phyloP scores from a whole-genome alignment of 495 filamentous ascomycete species.

The Neurospora terricola region DNA sequence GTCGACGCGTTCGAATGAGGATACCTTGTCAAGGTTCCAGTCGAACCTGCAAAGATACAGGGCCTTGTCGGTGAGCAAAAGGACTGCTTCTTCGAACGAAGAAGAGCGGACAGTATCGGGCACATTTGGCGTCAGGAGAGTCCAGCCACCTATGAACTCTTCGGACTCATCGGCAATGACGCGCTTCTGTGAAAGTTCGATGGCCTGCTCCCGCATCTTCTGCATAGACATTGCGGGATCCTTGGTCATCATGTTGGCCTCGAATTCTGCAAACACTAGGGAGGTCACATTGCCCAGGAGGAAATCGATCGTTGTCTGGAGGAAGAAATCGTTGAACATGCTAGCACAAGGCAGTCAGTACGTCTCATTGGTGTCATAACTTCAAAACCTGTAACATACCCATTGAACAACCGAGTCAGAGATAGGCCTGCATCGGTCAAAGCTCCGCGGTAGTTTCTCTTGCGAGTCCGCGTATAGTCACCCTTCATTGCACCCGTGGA shows the following conservation, averaged over 20 bases:
- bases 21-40: conserved; percentile 86
- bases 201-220: conserved; percentile 75
- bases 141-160: conserved; percentile 80
- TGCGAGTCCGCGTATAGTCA: conserved; percentile 84
- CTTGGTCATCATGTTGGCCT: conserved; percentile 73
- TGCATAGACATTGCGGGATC: conserved; percentile 81
- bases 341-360: conserved; percentile 45
- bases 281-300: conserved; percentile 80
- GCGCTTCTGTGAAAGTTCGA: conserved; percentile 74
- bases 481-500: conserved; percentile 91
- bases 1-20: conserved; percentile 78
- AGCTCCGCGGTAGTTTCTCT: conserved; percentile 84
- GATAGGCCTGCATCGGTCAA: conserved; percentile 89
- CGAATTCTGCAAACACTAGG: conserved; percentile 82
- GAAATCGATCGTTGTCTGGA: conserved; percentile 88
- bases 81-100: conserved; percentile 74
- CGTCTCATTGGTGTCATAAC: not conserved
- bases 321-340: conserved; percentile 93
- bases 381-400: conserved; percentile 22
- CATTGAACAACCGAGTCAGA: conserved; percentile 58
- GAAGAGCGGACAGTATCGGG: conserved; percentile 58
- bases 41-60: conserved; percentile 85
- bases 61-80: conserved; percentile 75
- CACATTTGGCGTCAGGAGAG: conserved; percentile 44
- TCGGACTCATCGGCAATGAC: conserved; percentile 75